Evolutionary conservation across 2,329 filamentous ascomycete genomes (phyloP).

Genomic region (Aureobasidium namibiae): DNA sequence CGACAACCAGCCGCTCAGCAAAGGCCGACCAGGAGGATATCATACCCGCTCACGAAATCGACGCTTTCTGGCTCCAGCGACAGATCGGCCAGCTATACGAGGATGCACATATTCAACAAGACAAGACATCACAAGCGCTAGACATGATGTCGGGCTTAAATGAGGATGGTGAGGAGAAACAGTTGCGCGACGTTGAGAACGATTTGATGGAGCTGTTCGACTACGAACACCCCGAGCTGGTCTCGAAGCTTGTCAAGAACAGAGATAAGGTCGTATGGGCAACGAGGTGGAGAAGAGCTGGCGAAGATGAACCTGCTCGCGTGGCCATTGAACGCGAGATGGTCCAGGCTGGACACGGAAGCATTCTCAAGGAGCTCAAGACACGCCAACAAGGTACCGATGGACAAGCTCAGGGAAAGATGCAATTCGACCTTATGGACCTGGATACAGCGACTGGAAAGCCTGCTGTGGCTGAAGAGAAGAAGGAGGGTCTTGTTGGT

Average conservation of each 20-base stretch:
- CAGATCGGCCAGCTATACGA: constrained; percentile 83
- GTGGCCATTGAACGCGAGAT: constrained; percentile 81
- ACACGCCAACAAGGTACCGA: constrained; percentile 57
- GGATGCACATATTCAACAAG: constrained; percentile 86
- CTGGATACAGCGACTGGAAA: constrained; percentile 45
- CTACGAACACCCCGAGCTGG: constrained; percentile 89
- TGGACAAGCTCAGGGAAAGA: constrained; percentile 58
- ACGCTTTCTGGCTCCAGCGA: constrained; percentile 94
- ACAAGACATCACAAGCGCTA: constrained; percentile 80
- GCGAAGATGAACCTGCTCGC: constrained; percentile 65
- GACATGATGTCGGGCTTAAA: constrained; percentile 67
- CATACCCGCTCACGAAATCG: constrained; percentile 80
- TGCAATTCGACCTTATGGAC: constrained; percentile 80
- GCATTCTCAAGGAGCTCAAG: constrained; percentile 79
- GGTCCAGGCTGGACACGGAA: constrained; percentile 75
- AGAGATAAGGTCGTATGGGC: constrained; percentile 94
- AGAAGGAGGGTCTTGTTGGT: constrained; percentile 64
- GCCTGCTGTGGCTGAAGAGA: constrained; percentile 37
- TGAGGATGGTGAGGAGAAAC: constrained; percentile 71
- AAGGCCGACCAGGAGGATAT: constrained; percentile 40
- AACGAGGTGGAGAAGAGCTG: constrained; percentile 74
- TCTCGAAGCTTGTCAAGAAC: constrained; percentile 84
- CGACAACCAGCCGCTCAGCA: constrained; percentile 26
- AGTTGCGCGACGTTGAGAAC: constrained; percentile 90
- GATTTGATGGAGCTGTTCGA: constrained; percentile 98